Evolutionary conservation across 2,329 filamentous ascomycete genomes (phyloP).

Genomic region (Aspergillus ochraceus): DNA sequence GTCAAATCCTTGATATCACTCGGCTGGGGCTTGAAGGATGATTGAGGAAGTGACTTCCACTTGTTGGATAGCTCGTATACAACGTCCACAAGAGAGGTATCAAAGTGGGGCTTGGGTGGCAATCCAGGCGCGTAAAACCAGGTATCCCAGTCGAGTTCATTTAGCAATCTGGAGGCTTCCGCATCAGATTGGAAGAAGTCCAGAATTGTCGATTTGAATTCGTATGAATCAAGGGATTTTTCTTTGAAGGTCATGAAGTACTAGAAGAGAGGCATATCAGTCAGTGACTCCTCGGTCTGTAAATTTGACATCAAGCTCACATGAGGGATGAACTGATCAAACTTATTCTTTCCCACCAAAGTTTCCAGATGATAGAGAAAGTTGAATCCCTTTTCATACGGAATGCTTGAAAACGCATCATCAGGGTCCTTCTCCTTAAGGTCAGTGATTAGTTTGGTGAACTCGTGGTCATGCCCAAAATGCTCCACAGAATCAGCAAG

Average conservation of each 20-base stretch:
- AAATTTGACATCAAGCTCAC: conserved; percentile 26
- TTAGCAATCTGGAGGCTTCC: conserved; percentile 60
- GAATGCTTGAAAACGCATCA: conserved; percentile 88
- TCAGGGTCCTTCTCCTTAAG: conserved; percentile 91
- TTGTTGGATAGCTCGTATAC: conserved; percentile 80
- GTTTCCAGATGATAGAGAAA: conserved; percentile 91
- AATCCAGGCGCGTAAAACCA: conserved; percentile 88
- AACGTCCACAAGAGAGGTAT: conserved; percentile 80
- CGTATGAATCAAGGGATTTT: conserved; percentile 87
- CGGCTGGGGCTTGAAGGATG: conserved; percentile 59
- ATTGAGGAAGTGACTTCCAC: conserved; percentile 63
- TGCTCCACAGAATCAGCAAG: conserved; percentile 76
- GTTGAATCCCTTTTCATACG: conserved; percentile 96
- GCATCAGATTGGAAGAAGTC: conserved; percentile 77
- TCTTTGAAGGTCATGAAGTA: conserved; percentile 85
- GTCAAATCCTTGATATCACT: conserved; percentile 73
- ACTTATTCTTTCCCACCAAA: conserved; percentile 78
- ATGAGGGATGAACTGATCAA: conserved; percentile 92
- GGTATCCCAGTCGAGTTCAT: conserved; percentile 80
- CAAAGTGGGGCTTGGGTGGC: conserved; percentile 86
- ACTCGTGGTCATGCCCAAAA: conserved; percentile 82
- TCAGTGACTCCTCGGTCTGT: background rate
- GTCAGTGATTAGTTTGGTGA: conserved; percentile 85
- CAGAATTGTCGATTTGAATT: conserved; percentile 87
- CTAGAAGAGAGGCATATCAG: conserved; percentile 23